Evolutionary conservation across 2,329 filamentous ascomycete species (phyloP).

Genomic region (Talaromyces sp.): DNA sequence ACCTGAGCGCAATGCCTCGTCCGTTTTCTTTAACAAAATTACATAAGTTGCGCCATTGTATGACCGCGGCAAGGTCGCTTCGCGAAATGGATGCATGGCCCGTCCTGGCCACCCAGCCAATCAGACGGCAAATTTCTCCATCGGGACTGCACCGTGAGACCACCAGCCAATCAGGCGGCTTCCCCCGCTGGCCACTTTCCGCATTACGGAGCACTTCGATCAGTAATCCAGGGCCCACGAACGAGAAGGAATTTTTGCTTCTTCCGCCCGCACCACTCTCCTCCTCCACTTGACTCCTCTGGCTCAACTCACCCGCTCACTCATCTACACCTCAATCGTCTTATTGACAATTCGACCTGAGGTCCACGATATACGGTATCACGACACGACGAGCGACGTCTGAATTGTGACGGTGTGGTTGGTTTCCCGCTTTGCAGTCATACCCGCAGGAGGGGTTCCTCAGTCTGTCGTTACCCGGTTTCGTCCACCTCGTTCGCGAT

Average conservation of each 20-base stretch:
- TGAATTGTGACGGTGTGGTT: not conserved
- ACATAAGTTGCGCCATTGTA: too few relatives aligned
- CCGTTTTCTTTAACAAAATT: too few relatives aligned
- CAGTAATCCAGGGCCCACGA: not conserved
- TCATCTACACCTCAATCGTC: not conserved
- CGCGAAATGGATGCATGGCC: too few relatives aligned
- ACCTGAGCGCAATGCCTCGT: too few relatives aligned
- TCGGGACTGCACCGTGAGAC: not conserved
- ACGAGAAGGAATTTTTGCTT: slow-evolving; percentile 2
- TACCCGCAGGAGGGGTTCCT: slow-evolving; percentile 3
- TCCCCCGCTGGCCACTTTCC: not conserved
- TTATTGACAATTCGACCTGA: not conserved
- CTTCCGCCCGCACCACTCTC: not conserved
- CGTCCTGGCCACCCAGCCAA: not conserved
- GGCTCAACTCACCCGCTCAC: not conserved
- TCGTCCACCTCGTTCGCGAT: not conserved
- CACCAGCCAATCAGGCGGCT: not conserved
- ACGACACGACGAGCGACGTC: not conserved
- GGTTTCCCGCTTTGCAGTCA: not conserved
- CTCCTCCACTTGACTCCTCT: not conserved
- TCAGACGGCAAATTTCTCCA: not conserved
- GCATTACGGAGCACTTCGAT: not conserved
- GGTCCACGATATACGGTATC: not conserved
- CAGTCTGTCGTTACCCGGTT: not conserved
- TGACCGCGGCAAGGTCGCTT: not conserved